Percentiles rank a stretch among this genome's conserved stretches.
Evolutionary conservation across 495 filamentous ascomycete species (phyloP).

Genomic region (Parathielavia appendiculata): DNA sequence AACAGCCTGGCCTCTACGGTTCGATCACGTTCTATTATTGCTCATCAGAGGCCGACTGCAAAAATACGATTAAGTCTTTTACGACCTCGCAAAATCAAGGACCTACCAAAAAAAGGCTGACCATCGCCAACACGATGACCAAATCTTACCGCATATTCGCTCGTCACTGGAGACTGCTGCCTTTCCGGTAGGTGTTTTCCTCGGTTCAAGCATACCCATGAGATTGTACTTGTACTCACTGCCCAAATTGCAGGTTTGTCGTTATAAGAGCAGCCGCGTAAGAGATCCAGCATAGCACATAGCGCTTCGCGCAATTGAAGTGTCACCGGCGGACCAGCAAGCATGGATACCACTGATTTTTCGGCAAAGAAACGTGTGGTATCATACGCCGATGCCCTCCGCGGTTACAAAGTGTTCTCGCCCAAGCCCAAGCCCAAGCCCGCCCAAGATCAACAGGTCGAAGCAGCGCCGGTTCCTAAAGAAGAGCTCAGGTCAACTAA

Average conservation of each 20-base stretch:
- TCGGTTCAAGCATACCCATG: too few relatives aligned
- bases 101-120: too few relatives aligned
- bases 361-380: neutral
- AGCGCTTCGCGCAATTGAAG: too few relatives aligned
- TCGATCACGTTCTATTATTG: too few relatives aligned
- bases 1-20: too few relatives aligned
- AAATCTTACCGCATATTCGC: too few relatives aligned
- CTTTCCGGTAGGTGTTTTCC: too few relatives aligned
- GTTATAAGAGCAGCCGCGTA: neutral
- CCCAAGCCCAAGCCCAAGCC: slow-evolving; percentile 10
- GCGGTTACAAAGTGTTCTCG: slow-evolving; percentile 9
- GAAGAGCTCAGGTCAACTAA: neutral
- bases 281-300: neutral
- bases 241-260: too few relatives aligned
- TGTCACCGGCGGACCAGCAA: neutral
- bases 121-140: too few relatives aligned
- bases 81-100: too few relatives aligned
- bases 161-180: too few relatives aligned
- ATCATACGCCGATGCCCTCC: slow-evolving; percentile 22
- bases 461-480: neutral
- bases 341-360: slow-evolving; percentile 6
- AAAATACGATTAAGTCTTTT: neutral
- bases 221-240: too few relatives aligned
- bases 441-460: neutral
- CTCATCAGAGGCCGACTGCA: neutral